Evolutionary conservation across 2,329 filamentous ascomycete genomes (phyloP), one percentile per base, ranked within the genome.

Genomic region (Alternaria ethzedia): DNA sequence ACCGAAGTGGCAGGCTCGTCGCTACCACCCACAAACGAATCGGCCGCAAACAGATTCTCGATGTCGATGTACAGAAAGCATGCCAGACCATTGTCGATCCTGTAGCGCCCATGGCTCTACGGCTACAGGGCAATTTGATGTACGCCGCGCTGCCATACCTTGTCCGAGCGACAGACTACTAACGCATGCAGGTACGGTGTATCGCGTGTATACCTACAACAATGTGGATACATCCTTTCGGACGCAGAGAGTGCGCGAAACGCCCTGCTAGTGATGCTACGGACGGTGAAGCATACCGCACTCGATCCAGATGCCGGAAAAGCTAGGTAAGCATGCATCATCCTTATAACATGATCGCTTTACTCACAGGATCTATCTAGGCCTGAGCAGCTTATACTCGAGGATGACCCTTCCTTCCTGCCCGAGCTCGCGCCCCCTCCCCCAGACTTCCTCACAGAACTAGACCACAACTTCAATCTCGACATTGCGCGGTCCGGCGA

Each of bases 61-160:
- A 93, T 15, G 96, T 99, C 69, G 87, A 98, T 73, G 90, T 99
- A 25, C 86, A 89, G 36, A 94, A 91, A 75, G 94, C 96, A 61
- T 97, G 95, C 79, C 86, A 90, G 67, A 96, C 91, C n/a, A 97
- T 99, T 76, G 88, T 92, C 41, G 86, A 92, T 60, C 94, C 92
- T 72, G 92, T 90, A 6, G 93, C 92, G 2, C 96, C 96, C 3
- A 90, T 99, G 82, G 95, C 96, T 5, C 81, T 99, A 68, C 90
- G 96, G 36, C 86, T 99, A 21, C 95, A 98, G 76, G 91, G 94
- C 15, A 97, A 90, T 71, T 85, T 99, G 17, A 88, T 99, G 88
- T 91, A 76, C 76, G 85, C 73, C 32, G 10, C 43, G 23, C 23
- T 30, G 15, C 6, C 26, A 17, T 7, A 7, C 7, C 5, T 36